A percentile compares a stretch with the other conserved stretches of the same genome.
Conservation (phyloP, 805 yeast species). For the Nadsonia fulvescens region DNA sequence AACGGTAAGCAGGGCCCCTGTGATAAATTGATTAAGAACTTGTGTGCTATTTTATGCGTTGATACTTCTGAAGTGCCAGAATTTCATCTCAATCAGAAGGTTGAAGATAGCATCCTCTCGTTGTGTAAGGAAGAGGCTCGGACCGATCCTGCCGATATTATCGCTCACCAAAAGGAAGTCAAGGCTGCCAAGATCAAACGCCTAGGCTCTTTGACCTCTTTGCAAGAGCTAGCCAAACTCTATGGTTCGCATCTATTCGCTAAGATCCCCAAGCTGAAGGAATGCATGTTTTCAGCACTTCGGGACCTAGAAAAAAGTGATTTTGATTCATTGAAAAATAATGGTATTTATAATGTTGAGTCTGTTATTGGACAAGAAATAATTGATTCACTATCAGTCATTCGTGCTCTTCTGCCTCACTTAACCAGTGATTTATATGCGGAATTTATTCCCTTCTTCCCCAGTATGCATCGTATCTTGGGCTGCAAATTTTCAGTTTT, state of each 20-base stretch:
- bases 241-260: conserved; percentile 40
- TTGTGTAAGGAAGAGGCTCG: conserved; percentile 61
- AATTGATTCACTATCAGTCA: conserved; percentile 72
- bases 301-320: conserved; percentile 18
- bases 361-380: conserved; percentile 49
- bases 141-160: conserved; percentile 41
- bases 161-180: conserved; percentile 42
- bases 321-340: conserved; percentile 13
- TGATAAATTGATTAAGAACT: conserved; percentile 74
- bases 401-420: conserved; percentile 53
- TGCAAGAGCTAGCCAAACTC: conserved; percentile 36
- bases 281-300: conserved; percentile 50
- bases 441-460: conserved; percentile 33
- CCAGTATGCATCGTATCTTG: conserved; percentile 34
- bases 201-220: conserved; percentile 60
- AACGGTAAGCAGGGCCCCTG: conserved; percentile 54
- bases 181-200: conserved; percentile 66
- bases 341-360: conserved; percentile 21
- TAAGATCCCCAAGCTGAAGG: conserved; percentile 47
- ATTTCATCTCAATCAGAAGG: conserved; percentile 44
- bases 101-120: conserved; percentile 44
- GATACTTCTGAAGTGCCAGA: conserved; percentile 95
- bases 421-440: conserved; percentile 30
- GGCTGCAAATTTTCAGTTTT: conserved; percentile 63
- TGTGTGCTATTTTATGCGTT: conserved; percentile 85